A percentile compares a stretch with the other conserved stretches of the same genome.
These are phyloP conservation scores for Chalaropsis thielavioides DNA, from an alignment of 2,329 filamentous ascomycete genomes.

Conservation along the genomic window DNA sequence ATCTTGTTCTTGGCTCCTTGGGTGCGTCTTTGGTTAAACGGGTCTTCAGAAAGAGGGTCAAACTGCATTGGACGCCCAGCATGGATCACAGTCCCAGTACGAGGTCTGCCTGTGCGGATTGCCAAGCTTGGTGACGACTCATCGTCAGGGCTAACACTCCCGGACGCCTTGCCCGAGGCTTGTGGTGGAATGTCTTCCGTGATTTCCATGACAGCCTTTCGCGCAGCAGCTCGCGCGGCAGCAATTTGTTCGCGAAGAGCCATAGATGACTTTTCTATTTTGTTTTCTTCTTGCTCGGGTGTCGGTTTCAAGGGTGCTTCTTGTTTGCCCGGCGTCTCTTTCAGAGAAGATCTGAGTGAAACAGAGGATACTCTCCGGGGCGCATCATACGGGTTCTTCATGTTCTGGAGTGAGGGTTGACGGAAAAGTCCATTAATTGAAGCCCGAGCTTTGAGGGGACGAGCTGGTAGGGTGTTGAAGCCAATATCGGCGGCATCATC, in stretches of 20 bases:
- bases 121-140: slow-evolving; percentile 30
- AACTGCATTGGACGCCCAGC: slow-evolving; percentile 3
- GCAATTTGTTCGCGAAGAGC: slow-evolving; percentile 83
- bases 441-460: slow-evolving; percentile 35
- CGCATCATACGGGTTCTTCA: slow-evolving; percentile 23
- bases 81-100: slow-evolving; percentile 17
- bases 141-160: not conserved
- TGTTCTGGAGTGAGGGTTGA: slow-evolving; percentile 37
- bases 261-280: slow-evolving; percentile 52
- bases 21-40: slow-evolving; percentile 52
- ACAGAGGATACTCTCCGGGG: slow-evolving; percentile 18
- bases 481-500: slow-evolving; percentile 22
- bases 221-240: slow-evolving; percentile 72
- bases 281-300: slow-evolving; percentile 15
- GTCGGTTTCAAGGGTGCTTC: slow-evolving; percentile 4
- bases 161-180: not conserved
- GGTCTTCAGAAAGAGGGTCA: slow-evolving; percentile 32
- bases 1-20: slow-evolving; percentile 49
- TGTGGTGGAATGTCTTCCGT: slow-evolving; percentile 19
- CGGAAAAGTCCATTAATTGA: slow-evolving; percentile 40
- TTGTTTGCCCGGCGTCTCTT: slow-evolving; percentile 1
- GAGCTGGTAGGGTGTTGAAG: slow-evolving; percentile 34
- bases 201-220: slow-evolving; percentile 33
- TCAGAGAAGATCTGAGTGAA: slow-evolving; percentile 14
- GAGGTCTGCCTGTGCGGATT: slow-evolving; percentile 9